Conservation (phyloP, 2,329 filamentous ascomycete genomes). For the Blastomyces silverae region DNA sequence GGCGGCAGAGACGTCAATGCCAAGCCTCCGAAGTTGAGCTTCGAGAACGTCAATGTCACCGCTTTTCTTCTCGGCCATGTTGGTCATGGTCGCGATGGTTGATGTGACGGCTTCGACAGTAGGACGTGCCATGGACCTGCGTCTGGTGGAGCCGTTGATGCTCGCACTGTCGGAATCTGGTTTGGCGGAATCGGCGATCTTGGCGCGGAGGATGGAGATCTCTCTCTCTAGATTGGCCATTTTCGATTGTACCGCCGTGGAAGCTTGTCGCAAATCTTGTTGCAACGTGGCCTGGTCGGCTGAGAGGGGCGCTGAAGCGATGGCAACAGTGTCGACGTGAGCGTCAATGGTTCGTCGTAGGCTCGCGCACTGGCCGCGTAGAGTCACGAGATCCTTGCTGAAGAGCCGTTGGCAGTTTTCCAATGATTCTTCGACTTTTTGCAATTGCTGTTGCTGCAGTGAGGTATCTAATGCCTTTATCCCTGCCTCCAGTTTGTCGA, state of each 20-base stretch:
- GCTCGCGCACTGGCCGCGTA: constrained; percentile 70
- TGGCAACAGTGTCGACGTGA: constrained; percentile 61
- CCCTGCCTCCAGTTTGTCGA: constrained; percentile 59
- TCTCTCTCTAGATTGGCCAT: constrained; percentile 74
- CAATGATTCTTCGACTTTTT: constrained; percentile 62
- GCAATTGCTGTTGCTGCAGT: constrained; percentile 61
- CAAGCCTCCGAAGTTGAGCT: constrained; percentile 70
- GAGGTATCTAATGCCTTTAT: constrained; percentile 59
- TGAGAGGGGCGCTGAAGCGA: constrained; percentile 66
- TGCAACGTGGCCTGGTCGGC: constrained; percentile 79
- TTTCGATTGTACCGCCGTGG: constrained; percentile 64
- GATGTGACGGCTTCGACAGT: constrained; percentile 88
- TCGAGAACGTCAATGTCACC: constrained; percentile 88
- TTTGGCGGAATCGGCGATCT: constrained; percentile 54
- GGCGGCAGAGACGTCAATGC: constrained; percentile 37
- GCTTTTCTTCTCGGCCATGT: constrained; percentile 83
- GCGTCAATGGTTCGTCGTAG: constrained; percentile 68
- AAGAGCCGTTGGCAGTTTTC: constrained; percentile 56
- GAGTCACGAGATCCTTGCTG: constrained; percentile 60
- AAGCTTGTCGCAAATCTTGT: constrained; percentile 70
- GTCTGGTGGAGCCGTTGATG: constrained; percentile 35
- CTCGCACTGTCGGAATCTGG: constrained; percentile 41
- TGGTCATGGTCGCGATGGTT: constrained; percentile 88
- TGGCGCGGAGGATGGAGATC: constrained; percentile 70
- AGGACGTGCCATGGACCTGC: constrained; percentile 48